Conservation (phyloP, 164 flowering plant genomes). For the Hamamelis virginiana region DNA sequence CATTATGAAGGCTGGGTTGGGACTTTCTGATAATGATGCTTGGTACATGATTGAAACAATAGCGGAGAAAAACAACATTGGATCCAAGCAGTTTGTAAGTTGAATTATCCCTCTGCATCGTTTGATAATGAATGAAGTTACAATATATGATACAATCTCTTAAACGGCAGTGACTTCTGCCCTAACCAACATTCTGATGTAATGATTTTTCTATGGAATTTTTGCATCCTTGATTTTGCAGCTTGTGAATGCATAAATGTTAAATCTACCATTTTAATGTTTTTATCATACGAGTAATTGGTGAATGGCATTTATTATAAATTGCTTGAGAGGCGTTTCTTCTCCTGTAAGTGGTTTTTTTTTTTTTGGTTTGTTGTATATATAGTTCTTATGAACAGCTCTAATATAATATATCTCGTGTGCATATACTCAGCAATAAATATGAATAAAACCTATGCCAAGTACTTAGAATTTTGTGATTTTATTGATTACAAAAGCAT, state of each 20-base stretch:
- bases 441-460: too few species aligned
- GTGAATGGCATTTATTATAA: too few species aligned
- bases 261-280: neutral
- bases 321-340: neutral
- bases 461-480: too few species aligned
- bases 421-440: too few species aligned
- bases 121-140: neutral
- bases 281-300: too few species aligned
- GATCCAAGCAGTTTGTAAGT: slow-evolving; percentile 84
- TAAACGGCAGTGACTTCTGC: neutral
- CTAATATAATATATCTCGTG: too few species aligned
- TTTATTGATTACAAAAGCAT: too few species aligned
- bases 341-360: neutral
- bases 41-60: slow-evolving; percentile 95
- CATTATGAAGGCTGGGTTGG: slow-evolving; percentile 79
- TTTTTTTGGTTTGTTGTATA: neutral
- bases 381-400: too few species aligned
- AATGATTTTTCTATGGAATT: neutral
- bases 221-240: neutral
- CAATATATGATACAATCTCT: neutral
- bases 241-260: neutral
- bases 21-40: slow-evolving; percentile 86
- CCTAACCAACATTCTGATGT: neutral
- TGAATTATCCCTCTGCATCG: neutral
- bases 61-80: slow-evolving; percentile 84